phyloP scores from a whole-genome alignment of 2,329 filamentous ascomycete genomes.

The Penicillium sp. region DNA sequence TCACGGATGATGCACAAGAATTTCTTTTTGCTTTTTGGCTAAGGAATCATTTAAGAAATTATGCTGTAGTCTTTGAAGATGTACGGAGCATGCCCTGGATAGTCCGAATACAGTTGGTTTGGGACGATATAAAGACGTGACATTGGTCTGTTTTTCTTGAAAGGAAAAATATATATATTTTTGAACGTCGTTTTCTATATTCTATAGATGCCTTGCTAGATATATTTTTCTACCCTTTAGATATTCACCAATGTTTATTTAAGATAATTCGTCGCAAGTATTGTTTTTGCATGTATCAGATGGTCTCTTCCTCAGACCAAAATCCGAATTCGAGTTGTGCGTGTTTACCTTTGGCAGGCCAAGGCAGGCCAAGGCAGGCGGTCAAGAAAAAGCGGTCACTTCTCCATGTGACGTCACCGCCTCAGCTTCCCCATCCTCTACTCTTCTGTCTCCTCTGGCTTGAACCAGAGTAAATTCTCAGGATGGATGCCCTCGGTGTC shows the following conservation, averaged over 20 bases:
- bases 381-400: background rate
- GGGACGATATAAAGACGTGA: no score
- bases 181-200: no score
- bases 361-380: background rate
- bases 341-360: background rate
- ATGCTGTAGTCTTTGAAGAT: no score
- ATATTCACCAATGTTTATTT: no score
- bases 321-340: background rate
- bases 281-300: no score
- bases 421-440: background rate
- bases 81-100: no score
- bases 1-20: slow-evolving; percentile 33
- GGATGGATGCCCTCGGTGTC: slow-evolving; percentile 52
- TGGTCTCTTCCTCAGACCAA: background rate
- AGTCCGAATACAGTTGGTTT: no score
- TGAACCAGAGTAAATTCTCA: background rate
- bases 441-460: background rate
- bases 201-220: no score
- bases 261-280: no score
- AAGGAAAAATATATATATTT: no score
- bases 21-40: slow-evolving; percentile 1
- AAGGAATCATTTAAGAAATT: background rate
- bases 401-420: slow-evolving; percentile 13
- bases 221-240: no score
- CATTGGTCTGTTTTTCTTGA: no score